A percentile compares a stretch with the other conserved stretches of the same genome.
Evolutionary conservation across 2,329 filamentous ascomycete genomes (phyloP).

Genomic region (Coniosporium tulheliwenetii): DNA sequence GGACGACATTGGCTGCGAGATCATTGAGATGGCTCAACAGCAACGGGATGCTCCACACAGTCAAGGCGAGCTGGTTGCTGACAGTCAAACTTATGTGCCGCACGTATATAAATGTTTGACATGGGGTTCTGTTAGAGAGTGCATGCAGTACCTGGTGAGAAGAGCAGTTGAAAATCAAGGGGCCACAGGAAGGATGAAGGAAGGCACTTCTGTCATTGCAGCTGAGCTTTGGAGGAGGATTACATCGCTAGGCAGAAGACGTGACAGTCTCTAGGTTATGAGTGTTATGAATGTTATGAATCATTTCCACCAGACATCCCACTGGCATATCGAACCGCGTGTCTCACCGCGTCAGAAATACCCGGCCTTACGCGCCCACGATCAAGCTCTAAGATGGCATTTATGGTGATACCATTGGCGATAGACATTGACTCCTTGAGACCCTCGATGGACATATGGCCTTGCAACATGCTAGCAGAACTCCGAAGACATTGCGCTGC

Average conservation of each 20-base stretch:
- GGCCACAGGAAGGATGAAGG: slow-evolving; percentile 9
- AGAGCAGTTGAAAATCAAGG: slow-evolving; percentile 12
- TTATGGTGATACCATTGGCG: slow-evolving; percentile 2
- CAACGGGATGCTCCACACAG: too few relatives aligned
- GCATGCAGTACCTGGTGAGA: slow-evolving; percentile 13
- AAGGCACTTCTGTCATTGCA: slow-evolving; percentile 1
- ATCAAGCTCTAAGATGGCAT: slow-evolving; percentile 9
- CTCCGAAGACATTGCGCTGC: slow-evolving; percentile 8
- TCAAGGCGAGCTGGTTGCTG: neutral
- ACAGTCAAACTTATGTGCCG: slow-evolving; percentile 4
- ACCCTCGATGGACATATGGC: slow-evolving; percentile 11
- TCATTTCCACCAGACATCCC: slow-evolving; percentile 3
- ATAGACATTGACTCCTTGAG: slow-evolving; percentile 1
- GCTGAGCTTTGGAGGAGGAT: too few relatives aligned
- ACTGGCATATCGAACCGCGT: slow-evolving; percentile 6
- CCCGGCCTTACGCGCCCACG: slow-evolving; percentile 3
- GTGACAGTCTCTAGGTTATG: too few relatives aligned
- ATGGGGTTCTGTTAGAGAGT: slow-evolving; percentile 13
- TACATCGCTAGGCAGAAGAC: too few relatives aligned
- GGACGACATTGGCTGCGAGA: slow-evolving; percentile 10
- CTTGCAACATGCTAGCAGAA: slow-evolving; percentile 9
- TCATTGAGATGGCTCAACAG: slow-evolving; percentile 5
- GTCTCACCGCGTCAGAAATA: slow-evolving; percentile 4
- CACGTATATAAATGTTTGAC: slow-evolving; percentile 12
- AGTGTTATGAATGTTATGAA: too few relatives aligned